Evolutionary conservation across 192 early-diverging fungal genomes (phyloP).

Genomic region (Helicostylum pulchrum): DNA sequence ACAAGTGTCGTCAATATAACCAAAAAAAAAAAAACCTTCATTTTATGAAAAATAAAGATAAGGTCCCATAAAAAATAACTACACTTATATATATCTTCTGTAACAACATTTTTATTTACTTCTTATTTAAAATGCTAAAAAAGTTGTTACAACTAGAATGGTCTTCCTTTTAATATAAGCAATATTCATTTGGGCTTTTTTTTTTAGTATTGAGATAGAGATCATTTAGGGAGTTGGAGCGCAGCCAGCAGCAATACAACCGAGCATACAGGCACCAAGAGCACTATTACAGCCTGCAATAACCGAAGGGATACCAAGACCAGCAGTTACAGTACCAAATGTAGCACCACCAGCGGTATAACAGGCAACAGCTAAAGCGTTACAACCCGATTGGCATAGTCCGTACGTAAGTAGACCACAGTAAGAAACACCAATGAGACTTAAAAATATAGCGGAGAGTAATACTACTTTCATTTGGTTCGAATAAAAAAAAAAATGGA

Average conservation of each 20-base stretch:
- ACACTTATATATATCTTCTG: too few species aligned
- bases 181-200: too few species aligned
- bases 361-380: constrained; percentile 4
- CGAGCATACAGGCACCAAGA: not conserved
- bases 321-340: constrained; percentile 9
- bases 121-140: too few species aligned
- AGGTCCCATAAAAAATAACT: too few species aligned
- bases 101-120: too few species aligned
- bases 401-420: not conserved
- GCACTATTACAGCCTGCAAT: not conserved
- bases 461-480: not conserved
- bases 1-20: too few species aligned
- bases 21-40: too few species aligned
- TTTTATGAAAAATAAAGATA: too few species aligned
- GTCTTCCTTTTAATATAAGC: too few species aligned
- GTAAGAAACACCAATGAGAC: not conserved
- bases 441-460: not conserved
- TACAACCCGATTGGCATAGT: constrained; percentile 8
- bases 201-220: too few species aligned
- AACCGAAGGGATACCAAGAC: not conserved
- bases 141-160: too few species aligned
- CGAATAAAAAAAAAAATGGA: too few species aligned
- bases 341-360: not conserved
- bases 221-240: not conserved
- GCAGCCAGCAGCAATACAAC: not conserved